phyloP scores from a whole-genome alignment of 1,284 basidiomycete genomes.

The Leccinum colubrinum region DNA sequence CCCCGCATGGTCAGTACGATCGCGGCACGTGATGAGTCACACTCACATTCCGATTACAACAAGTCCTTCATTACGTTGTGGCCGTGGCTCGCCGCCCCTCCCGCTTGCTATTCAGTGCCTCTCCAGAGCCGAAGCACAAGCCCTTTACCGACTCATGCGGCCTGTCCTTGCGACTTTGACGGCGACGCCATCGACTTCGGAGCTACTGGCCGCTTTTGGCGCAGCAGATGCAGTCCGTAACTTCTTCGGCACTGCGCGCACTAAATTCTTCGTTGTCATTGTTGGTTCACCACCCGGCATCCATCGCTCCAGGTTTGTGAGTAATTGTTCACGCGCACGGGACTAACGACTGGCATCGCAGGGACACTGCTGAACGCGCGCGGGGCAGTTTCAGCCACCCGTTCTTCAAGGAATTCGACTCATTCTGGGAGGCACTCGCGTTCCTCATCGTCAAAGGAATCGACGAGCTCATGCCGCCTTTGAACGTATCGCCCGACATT shows the following conservation, averaged over 20 bases:
- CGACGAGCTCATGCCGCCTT: no score
- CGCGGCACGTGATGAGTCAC: not conserved
- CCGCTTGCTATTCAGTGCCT: not conserved
- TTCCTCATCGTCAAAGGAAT: no score
- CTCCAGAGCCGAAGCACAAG: not conserved
- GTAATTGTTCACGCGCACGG: no score
- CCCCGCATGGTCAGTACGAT: not conserved
- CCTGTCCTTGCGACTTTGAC: not conserved
- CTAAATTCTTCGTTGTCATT: not conserved
- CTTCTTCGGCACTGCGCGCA: not conserved
- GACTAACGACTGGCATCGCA: not conserved
- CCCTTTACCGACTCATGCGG: not conserved
- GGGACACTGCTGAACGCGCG: not conserved
- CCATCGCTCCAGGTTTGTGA: not conserved
- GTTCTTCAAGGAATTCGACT: no score
- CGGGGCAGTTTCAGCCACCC: not conserved
- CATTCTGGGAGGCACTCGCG: no score
- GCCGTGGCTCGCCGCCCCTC: not conserved
- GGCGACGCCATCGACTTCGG: not conserved
- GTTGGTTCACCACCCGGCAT: not conserved
- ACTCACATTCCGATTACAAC: no score
- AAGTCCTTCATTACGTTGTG: not conserved
- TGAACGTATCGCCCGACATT: no score
- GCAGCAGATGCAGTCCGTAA: not conserved
- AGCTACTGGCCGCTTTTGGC: not conserved